phyloP scores from a whole-genome alignment of 768 basidiomycete species.

The Collybia sordida region DNA sequence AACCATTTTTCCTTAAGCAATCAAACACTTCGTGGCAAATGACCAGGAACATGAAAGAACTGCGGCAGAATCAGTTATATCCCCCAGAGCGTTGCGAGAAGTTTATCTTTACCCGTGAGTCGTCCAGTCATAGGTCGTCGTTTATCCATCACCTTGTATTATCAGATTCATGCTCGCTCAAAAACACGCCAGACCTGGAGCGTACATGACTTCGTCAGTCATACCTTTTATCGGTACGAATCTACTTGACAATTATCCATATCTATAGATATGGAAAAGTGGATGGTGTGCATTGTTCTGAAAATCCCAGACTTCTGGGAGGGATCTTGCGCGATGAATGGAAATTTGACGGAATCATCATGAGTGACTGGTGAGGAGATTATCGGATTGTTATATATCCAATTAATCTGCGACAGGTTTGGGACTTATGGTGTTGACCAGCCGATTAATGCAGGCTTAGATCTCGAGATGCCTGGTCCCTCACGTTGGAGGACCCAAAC shows the following conservation, averaged over 20 bases:
- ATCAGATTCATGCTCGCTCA: constrained; percentile 70
- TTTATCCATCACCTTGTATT: constrained; percentile 1
- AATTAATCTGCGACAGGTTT: constrained; percentile 42
- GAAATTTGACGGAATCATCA: constrained; percentile 67
- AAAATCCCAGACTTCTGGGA: constrained; percentile 59
- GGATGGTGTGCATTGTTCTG: constrained; percentile 69
- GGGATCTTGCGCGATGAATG: constrained; percentile 73
- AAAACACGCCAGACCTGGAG: constrained; percentile 57
- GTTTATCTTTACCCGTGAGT: constrained; percentile 70
- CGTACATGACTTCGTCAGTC: constrained; percentile 64
- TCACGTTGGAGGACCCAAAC: constrained; percentile 62
- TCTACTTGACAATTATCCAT: background rate
- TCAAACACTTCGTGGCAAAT: constrained; percentile 75
- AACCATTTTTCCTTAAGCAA: constrained; percentile 33
- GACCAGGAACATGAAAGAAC: constrained; percentile 75
- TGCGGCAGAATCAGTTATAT: constrained; percentile 61
- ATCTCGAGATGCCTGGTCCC: constrained; percentile 78
- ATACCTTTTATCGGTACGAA: constrained; percentile 1
- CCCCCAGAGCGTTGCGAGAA: constrained; percentile 66
- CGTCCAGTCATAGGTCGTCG: background rate
- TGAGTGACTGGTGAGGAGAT: constrained; percentile 70
- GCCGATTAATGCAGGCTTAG: constrained; percentile 70
- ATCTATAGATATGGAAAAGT: constrained; percentile 64
- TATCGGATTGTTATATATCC: background rate
- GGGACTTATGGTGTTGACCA: constrained; percentile 72